These are phyloP conservation scores for Urostyla sp. DNA, from an alignment of 73 alveolate genomes.

Conservation along the genomic window DNA sequence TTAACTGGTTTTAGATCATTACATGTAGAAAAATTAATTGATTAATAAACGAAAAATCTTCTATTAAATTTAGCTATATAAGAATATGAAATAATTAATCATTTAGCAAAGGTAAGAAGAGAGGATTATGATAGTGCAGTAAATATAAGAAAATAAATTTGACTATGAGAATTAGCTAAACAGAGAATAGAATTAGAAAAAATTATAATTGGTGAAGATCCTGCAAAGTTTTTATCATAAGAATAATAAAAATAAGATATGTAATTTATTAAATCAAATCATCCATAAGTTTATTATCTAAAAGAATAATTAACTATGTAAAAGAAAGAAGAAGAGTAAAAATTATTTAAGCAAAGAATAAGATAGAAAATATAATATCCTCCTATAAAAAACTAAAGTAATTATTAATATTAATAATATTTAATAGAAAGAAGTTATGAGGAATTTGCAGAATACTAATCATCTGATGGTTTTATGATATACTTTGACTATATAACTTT, in stretches of 20 bases:
- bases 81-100: conserved; percentile 33
- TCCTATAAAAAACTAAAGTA: background rate
- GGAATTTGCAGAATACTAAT: no score
- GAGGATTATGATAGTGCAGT: background rate
- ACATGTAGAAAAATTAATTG: conserved; percentile 14
- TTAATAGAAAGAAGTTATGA: background rate
- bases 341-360: conserved; percentile 24
- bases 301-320: background rate
- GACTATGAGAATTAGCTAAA: conserved; percentile 13
- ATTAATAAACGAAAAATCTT: conserved; percentile 4
- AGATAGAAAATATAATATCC: conserved; percentile 12
- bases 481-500: conserved; percentile 19
- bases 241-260: background rate
- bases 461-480: conserved; percentile 3
- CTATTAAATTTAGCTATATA: conserved; percentile 8
- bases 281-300: conserved; percentile 21
- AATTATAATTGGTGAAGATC: conserved; percentile 29
- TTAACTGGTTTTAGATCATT: conserved; percentile 27
- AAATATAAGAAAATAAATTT: background rate
- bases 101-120: conserved; percentile 14
- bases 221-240: conserved; percentile 30
- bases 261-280: conserved; percentile 2
- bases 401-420: background rate
- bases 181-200: conserved; percentile 37
- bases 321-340: background rate